phyloP scores from a whole-genome alignment of 2,329 filamentous ascomycete species.

The Fonsecaea erecta region DNA sequence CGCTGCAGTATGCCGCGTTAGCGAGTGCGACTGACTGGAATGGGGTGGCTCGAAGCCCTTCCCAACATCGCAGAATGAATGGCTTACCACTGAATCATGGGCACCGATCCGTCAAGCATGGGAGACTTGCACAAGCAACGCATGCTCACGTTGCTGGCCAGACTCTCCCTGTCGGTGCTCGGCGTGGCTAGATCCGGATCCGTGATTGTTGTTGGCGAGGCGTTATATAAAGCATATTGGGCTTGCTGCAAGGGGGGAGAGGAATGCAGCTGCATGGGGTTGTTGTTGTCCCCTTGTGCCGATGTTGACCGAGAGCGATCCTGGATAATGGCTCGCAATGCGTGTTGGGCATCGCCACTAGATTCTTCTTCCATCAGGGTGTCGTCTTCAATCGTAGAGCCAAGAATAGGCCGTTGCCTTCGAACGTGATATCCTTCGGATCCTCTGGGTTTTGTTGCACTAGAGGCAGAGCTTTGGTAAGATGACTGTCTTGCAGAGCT shows the following conservation, averaged over 20 bases:
- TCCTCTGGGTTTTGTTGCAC: slow-evolving; percentile 18
- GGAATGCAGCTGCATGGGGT: slow-evolving; percentile 46
- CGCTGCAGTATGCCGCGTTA: slow-evolving; percentile 45
- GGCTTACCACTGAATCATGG: slow-evolving; percentile 64
- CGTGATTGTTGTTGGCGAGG: slow-evolving; percentile 57
- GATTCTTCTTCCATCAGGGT: slow-evolving; percentile 40
- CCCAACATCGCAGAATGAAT: background rate
- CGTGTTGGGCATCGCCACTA: slow-evolving; percentile 52
- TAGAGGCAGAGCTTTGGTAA: slow-evolving; percentile 43
- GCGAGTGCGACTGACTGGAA: background rate
- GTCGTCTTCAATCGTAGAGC: slow-evolving; percentile 30
- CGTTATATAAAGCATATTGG: slow-evolving; percentile 47
- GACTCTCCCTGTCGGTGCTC: slow-evolving; percentile 58
- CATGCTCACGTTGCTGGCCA: slow-evolving; percentile 56
- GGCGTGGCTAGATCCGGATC: slow-evolving; percentile 58
- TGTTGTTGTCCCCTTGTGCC: slow-evolving; percentile 33
- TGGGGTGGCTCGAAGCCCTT: background rate
- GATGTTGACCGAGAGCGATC: slow-evolving; percentile 41
- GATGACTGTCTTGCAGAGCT: slow-evolving; percentile 50
- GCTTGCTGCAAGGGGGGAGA: slow-evolving; percentile 51
- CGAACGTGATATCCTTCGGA: slow-evolving; percentile 24
- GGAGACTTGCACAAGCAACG: slow-evolving; percentile 62
- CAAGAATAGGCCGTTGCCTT: slow-evolving; percentile 25
- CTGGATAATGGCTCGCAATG: slow-evolving; percentile 52
- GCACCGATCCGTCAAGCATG: slow-evolving; percentile 57